These are phyloP conservation scores for Echinochloa phyllopogon DNA, from an alignment of 176 grass and related monocot species.

Conservation along the genomic window DNA sequence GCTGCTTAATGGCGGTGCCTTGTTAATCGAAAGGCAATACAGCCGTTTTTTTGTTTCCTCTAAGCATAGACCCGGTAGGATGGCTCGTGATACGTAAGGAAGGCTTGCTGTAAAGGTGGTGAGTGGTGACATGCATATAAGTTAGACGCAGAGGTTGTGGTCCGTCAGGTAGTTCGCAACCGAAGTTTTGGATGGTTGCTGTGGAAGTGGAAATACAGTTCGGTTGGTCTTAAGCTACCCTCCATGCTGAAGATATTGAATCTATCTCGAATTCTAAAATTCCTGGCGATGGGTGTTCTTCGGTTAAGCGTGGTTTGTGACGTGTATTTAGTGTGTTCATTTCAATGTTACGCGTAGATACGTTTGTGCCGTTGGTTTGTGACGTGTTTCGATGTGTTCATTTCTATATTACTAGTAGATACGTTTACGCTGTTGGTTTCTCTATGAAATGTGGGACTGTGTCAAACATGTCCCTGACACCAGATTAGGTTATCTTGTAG, in stretches of 20 bases:
- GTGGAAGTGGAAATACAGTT: slow-evolving; percentile 40
- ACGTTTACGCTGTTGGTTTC: neutral
- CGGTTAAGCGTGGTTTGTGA: neutral
- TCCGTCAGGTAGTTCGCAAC: slow-evolving; percentile 36
- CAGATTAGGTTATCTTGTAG: no score
- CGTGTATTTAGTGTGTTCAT: neutral
- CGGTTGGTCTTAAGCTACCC: slow-evolving; percentile 30
- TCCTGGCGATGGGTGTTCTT: neutral
- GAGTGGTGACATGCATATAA: neutral
- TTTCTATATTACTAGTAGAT: neutral
- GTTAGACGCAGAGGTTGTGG: slow-evolving; percentile 2
- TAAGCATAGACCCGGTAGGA: neutral
- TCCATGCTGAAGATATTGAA: neutral
- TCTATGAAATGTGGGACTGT: neutral
- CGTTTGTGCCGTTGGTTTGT: neutral
- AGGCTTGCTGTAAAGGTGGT: slow-evolving; percentile 37
- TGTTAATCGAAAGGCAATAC: slow-evolving; percentile 30
- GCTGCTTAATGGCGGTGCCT: slow-evolving; percentile 26
- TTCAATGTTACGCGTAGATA: neutral
- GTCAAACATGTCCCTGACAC: no score
- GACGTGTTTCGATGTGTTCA: neutral
- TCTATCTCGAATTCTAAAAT: neutral
- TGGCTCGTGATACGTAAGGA: neutral
- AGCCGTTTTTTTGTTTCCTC: slow-evolving; percentile 39
- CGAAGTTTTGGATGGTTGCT: slow-evolving; percentile 47